phyloP scores from a whole-genome alignment of 139 green algal genomes.

The Volvox reticuliferus region DNA sequence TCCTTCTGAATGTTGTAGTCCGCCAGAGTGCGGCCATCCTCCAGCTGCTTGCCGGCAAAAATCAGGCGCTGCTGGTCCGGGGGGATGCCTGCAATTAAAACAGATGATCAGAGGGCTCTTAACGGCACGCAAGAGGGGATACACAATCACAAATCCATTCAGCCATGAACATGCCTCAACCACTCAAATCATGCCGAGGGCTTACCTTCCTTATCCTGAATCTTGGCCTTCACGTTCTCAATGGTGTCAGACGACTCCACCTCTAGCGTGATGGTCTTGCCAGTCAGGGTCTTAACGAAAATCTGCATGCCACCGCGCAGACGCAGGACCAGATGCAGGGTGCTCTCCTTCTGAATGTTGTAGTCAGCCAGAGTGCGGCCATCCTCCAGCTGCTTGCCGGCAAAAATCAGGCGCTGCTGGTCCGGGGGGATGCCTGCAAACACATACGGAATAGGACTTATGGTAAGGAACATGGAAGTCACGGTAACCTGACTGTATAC shows the following conservation, averaged over 20 bases:
- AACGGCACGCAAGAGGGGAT: too few species aligned
- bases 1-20: conserved; percentile 99
- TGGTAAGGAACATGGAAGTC: too few species aligned
- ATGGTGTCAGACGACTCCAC: conserved; percentile 89
- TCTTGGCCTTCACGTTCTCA: conserved; percentile 96
- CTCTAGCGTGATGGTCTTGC: conserved; percentile 96
- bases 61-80: conserved; percentile 98
- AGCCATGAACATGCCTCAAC: too few species aligned
- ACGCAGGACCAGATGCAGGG: conserved; percentile 81
- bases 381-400: conserved; percentile 98
- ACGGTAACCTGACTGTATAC: too few species aligned
- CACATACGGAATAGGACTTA: too few species aligned
- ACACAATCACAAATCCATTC: too few species aligned
- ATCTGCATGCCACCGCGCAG: conserved; percentile 65
- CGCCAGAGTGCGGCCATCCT: conserved; percentile 95
- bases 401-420: conserved; percentile 98
- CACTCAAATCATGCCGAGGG: too few species aligned
- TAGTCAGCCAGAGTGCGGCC: conserved; percentile 96
- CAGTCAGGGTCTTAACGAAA: conserved; percentile 89
- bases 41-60: conserved; percentile 98
- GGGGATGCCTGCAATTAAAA: conserved; percentile 89
- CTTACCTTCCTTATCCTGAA: conserved; percentile 89
- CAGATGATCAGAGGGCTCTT: too few species aligned
- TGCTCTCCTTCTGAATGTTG: conserved; percentile 97
- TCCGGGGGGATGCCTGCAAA: conserved; percentile 91